phyloP scores from a whole-genome alignment of 2,329 filamentous ascomycete genomes.

The Fusarium concolor region DNA sequence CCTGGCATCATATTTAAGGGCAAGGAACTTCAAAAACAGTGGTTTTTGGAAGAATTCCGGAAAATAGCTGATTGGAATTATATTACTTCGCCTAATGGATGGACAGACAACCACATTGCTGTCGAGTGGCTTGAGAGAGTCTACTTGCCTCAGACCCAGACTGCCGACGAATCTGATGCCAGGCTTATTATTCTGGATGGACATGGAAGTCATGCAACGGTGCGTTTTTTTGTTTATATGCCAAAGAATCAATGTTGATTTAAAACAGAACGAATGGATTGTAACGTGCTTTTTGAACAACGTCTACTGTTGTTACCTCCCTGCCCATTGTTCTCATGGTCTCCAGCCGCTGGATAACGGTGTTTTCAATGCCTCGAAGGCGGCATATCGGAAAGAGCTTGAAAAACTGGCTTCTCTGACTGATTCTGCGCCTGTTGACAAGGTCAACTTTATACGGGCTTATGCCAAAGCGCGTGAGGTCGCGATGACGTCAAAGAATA shows the following conservation, averaged over 20 bases:
- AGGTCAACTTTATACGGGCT: slow-evolving; percentile 24
- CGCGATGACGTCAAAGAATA: slow-evolving; percentile 23
- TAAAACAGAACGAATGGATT: neutral
- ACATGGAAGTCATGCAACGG: slow-evolving; percentile 7
- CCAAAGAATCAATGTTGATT: neutral
- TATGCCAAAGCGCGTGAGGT: slow-evolving; percentile 17
- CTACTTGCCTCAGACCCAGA: too few relatives aligned
- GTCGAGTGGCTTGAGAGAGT: too few relatives aligned
- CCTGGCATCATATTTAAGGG: slow-evolving; percentile 25
- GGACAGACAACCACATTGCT: too few relatives aligned
- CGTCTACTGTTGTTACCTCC: too few relatives aligned
- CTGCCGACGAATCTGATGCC: neutral
- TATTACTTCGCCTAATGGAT: too few relatives aligned
- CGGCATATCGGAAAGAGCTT: too few relatives aligned
- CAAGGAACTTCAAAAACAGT: slow-evolving; percentile 18
- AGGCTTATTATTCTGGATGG: slow-evolving; percentile 24
- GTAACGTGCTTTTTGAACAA: neutral
- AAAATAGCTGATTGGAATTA: slow-evolving; percentile 20
- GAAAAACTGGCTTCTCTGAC: too few relatives aligned
- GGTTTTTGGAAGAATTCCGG: slow-evolving; percentile 19
- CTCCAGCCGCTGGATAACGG: neutral
- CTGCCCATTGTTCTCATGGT: neutral
- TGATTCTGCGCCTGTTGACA: too few relatives aligned
- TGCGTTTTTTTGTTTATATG: neutral
- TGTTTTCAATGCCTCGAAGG: neutral